phyloP scores from a whole-genome alignment of 1,284 basidiomycete species.

The Vanrija humicola region DNA sequence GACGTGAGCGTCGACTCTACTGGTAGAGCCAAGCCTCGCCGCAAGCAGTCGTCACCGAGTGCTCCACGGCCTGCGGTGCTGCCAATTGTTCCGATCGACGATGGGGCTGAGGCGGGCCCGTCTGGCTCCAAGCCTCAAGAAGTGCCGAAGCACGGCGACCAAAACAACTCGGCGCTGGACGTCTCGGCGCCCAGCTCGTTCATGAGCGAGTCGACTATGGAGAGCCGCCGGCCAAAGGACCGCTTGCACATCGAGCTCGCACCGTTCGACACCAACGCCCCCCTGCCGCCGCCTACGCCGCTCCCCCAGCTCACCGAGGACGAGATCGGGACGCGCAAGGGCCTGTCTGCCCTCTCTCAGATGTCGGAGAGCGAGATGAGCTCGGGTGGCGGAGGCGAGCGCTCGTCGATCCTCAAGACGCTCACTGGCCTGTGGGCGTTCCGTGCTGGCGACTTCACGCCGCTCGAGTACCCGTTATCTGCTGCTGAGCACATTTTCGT shows the following conservation, averaged over 20 bases:
- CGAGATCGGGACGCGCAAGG: constrained; percentile 22
- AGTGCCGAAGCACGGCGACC: neutral
- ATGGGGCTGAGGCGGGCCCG: too few species aligned
- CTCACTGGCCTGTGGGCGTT: constrained; percentile 77
- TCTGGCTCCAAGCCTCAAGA: neutral
- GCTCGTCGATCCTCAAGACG: constrained; percentile 77
- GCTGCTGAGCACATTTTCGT: constrained; percentile 81
- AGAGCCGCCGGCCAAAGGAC: constrained; percentile 16
- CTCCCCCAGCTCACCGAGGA: constrained; percentile 20
- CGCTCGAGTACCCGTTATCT: constrained; percentile 55
- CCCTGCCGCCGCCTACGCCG: constrained; percentile 45
- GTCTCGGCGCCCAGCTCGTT: too few species aligned
- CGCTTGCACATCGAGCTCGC: constrained; percentile 47
- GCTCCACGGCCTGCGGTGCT: constrained; percentile 1
- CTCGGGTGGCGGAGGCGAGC: constrained; percentile 56
- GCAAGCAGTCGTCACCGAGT: constrained; percentile 17
- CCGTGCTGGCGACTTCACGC: constrained; percentile 54
- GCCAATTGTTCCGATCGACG: too few species aligned
- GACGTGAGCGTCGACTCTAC: constrained; percentile 40
- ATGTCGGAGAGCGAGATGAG: constrained; percentile 51
- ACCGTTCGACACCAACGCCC: constrained; percentile 48
- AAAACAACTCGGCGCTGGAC: too few species aligned
- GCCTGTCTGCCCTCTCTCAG: constrained; percentile 35
- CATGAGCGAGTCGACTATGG: too few species aligned
- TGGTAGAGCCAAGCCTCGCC: constrained; percentile 14